Conservation (phyloP, 2,329 filamentous ascomycete species). For the Alternaria incomplexa region DNA sequence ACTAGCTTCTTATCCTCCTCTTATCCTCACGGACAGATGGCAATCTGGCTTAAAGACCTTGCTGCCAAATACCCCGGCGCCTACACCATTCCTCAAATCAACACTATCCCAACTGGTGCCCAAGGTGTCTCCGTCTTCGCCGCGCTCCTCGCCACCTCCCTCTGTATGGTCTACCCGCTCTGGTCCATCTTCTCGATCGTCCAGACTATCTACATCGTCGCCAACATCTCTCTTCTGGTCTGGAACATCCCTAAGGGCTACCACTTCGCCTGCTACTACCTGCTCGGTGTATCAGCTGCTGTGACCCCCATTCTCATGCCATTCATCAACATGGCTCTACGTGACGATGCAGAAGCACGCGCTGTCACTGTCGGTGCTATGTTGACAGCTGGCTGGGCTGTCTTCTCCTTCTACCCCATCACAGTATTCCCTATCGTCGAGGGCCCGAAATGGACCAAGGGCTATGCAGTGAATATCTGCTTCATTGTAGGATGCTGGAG, state of each 20-base stretch:
- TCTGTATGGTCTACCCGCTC: slow-evolving; percentile 59
- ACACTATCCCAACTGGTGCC: slow-evolving; percentile 57
- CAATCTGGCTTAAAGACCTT: slow-evolving; percentile 59
- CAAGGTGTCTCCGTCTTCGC: slow-evolving; percentile 58
- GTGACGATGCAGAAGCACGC: slow-evolving; percentile 56
- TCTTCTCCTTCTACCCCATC: slow-evolving; percentile 45
- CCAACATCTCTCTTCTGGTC: slow-evolving; percentile 55
- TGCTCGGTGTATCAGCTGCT: slow-evolving; percentile 44
- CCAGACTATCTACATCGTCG: slow-evolving; percentile 51
- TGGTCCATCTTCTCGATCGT: slow-evolving; percentile 57
- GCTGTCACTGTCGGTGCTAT: slow-evolving; percentile 59
- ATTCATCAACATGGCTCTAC: slow-evolving; percentile 46
- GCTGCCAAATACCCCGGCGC: slow-evolving; percentile 38
- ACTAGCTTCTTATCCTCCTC: slow-evolving; percentile 41
- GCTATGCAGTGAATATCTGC: slow-evolving; percentile 56
- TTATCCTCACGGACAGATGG: slow-evolving; percentile 59
- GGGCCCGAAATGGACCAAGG: slow-evolving; percentile 56
- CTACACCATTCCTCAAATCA: slow-evolving; percentile 58
- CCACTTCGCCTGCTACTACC: slow-evolving; percentile 45
- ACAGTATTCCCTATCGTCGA: slow-evolving; percentile 44
- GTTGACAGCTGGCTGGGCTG: slow-evolving; percentile 44
- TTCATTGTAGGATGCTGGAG: slow-evolving; percentile 56
- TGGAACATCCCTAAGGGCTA: slow-evolving; percentile 59
- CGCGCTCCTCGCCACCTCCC: slow-evolving; percentile 58
- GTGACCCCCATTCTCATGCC: slow-evolving; percentile 46